Percentiles rank a stretch among this genome's conserved stretches.
phyloP scores from a whole-genome alignment of 768 basidiomycete species.

The Melanogaster broomeanus region DNA sequence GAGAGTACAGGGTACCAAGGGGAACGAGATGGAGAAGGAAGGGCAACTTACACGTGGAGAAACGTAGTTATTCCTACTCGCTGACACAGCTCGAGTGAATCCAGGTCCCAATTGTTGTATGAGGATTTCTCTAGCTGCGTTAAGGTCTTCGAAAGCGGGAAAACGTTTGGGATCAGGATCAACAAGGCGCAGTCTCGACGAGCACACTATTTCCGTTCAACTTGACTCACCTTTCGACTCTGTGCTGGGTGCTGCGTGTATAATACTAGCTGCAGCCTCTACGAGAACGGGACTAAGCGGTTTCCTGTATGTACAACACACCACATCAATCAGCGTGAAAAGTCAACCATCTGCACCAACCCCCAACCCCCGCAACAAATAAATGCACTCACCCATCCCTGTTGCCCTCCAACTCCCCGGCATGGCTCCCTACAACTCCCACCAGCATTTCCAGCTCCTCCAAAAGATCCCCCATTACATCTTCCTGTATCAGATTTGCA shows the following conservation, averaged over 20 bases:
- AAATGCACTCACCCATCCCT: conserved; percentile 33
- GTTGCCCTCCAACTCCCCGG: conserved; percentile 52
- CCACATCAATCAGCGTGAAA: background rate
- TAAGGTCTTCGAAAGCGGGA: conserved; percentile 50
- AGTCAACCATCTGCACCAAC: conserved; percentile 2
- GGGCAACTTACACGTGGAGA: conserved; percentile 45
- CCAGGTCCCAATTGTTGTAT: conserved; percentile 56
- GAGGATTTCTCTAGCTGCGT: conserved; percentile 53
- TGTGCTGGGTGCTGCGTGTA: conserved; percentile 57
- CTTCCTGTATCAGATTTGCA: conserved; percentile 64
- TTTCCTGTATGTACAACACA: conserved; percentile 28
- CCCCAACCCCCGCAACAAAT: too few species aligned
- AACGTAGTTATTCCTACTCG: conserved; percentile 54
- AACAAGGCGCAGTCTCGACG: background rate
- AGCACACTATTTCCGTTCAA: background rate
- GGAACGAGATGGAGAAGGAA: background rate
- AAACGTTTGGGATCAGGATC: background rate
- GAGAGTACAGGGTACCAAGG: background rate
- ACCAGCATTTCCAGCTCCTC: conserved; percentile 68
- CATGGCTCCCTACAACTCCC: conserved; percentile 59
- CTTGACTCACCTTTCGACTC: conserved; percentile 55
- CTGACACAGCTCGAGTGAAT: conserved; percentile 53
- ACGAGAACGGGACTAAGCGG: conserved; percentile 51
- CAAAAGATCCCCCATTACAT: conserved; percentile 59
- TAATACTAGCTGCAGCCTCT: conserved; percentile 72